Evolutionary conservation across 1,284 basidiomycete genomes (phyloP).

Genomic region (Coniophora puteana): DNA sequence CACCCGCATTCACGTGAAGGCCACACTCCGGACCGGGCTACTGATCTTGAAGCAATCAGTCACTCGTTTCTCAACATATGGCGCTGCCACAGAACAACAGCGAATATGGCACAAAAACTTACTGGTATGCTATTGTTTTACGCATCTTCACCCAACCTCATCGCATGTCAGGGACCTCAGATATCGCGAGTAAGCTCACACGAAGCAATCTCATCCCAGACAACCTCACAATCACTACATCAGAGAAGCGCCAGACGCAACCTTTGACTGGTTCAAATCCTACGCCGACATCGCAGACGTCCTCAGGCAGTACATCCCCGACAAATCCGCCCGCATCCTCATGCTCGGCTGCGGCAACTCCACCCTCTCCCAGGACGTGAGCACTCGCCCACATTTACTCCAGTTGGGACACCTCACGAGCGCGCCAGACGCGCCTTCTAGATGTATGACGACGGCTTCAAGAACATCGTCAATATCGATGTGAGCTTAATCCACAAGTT

Average conservation of each 20-base stretch:
- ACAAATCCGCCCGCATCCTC: constrained; percentile 65
- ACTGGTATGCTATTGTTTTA: constrained; percentile 21
- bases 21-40: too few relatives aligned
- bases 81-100: constrained; percentile 17
- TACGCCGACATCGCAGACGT: constrained; percentile 64
- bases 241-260: constrained; percentile 59
- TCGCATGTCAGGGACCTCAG: constrained; percentile 20
- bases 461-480: constrained; percentile 82
- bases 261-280: constrained; percentile 88
- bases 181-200: constrained; percentile 14
- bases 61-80: constrained; percentile 10
- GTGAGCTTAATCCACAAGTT: constrained; percentile 38
- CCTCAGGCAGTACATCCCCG: constrained; percentile 59
- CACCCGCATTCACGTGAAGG: too few relatives aligned
- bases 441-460: constrained; percentile 92
- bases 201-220: not conserved
- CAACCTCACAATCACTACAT: not conserved
- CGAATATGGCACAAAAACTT: constrained; percentile 24
- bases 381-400: constrained; percentile 14
- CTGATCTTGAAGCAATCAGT: too few relatives aligned
- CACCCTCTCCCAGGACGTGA: constrained; percentile 69
- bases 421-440: constrained; percentile 23
- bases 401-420: constrained; percentile 2
- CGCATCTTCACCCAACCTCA: not conserved
- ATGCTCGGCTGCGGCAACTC: constrained; percentile 95